Conservation (phyloP, 257 asterid genomes). For the Solanum appendiculatum region DNA sequence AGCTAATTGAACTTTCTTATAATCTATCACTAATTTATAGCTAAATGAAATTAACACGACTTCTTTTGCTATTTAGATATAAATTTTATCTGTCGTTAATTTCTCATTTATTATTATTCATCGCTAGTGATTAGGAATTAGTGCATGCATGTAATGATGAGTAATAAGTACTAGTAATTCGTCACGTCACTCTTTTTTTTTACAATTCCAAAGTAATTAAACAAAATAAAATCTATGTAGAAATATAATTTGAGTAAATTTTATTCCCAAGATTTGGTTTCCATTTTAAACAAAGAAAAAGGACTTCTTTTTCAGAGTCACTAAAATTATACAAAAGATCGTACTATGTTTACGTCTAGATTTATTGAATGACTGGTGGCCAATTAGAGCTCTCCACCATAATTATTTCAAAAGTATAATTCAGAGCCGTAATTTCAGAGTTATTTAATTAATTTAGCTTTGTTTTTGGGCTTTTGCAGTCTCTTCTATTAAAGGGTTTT, state of each 20-base stretch:
- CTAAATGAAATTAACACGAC: too few relatives aligned
- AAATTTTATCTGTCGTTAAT: too few relatives aligned
- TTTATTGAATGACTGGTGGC: constrained; percentile 45
- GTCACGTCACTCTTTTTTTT: constrained; percentile 8
- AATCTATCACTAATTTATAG: too few relatives aligned
- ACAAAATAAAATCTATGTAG: neutral
- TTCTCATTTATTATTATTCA: too few relatives aligned
- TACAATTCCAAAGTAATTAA: constrained; percentile 10
- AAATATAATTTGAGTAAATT: constrained; percentile 15
- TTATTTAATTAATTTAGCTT: neutral
- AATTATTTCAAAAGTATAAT: neutral
- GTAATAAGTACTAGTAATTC: constrained; percentile 1
- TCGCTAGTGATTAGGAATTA: too few relatives aligned
- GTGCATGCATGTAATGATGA: constrained; percentile 17
- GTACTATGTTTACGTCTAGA: constrained; percentile 41
- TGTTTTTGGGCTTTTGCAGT: neutral
- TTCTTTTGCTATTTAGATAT: too few relatives aligned
- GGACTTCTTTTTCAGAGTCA: constrained; percentile 17
- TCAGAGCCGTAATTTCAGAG: constrained; percentile 41
- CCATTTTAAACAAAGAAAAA: constrained; percentile 22
- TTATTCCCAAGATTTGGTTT: constrained; percentile 24
- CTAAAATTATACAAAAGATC: constrained; percentile 55
- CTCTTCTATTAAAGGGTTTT: neutral
- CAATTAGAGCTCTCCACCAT: constrained; percentile 9
- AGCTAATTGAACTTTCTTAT: too few relatives aligned